phyloP scores from a whole-genome alignment of 2,329 filamentous ascomycete species.

The Microdochium trichocladiopsis region DNA sequence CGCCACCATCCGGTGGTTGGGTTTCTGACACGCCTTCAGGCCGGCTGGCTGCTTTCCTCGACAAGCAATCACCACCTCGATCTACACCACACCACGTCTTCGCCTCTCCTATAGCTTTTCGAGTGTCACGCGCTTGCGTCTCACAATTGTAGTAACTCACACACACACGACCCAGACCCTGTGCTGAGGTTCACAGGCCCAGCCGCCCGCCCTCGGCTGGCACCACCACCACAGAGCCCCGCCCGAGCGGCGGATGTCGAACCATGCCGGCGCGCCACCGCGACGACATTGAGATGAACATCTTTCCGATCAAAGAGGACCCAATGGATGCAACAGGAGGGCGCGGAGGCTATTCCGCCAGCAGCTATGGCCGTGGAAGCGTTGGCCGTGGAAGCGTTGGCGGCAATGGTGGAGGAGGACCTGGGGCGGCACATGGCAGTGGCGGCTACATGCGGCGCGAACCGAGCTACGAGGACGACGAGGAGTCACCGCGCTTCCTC shows the following conservation, averaged over 20 bases:
- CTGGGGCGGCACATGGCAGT: not conserved
- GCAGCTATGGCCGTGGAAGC: not conserved
- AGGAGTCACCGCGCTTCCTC: constrained; percentile 21
- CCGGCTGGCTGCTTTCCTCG: too few species aligned
- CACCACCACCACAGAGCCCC: constrained; percentile 1
- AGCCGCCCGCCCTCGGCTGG: not conserved
- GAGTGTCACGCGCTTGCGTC: too few species aligned
- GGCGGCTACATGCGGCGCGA: constrained; percentile 39
- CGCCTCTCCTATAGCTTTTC: too few species aligned
- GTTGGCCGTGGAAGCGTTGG: too few species aligned
- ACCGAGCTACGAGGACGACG: constrained; percentile 33
- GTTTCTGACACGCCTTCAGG: too few species aligned
- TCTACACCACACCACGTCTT: too few species aligned
- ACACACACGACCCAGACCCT: too few species aligned
- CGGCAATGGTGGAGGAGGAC: not conserved
- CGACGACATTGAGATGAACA: constrained; percentile 47
- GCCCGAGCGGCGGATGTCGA: constrained; percentile 10
- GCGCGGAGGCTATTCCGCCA: not conserved
- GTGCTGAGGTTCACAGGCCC: too few species aligned
- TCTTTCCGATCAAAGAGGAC: constrained; percentile 53
- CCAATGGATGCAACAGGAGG: constrained; percentile 23
- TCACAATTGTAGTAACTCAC: too few species aligned
- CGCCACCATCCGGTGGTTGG: too few species aligned
- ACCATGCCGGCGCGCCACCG: constrained; percentile 25
- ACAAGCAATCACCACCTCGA: too few species aligned